Percentiles rank a stretch among this genome's conserved stretches.
These are phyloP conservation scores for Arctium lappa DNA, from an alignment of 129 eudicot genomes.

Conservation along the genomic window DNA sequence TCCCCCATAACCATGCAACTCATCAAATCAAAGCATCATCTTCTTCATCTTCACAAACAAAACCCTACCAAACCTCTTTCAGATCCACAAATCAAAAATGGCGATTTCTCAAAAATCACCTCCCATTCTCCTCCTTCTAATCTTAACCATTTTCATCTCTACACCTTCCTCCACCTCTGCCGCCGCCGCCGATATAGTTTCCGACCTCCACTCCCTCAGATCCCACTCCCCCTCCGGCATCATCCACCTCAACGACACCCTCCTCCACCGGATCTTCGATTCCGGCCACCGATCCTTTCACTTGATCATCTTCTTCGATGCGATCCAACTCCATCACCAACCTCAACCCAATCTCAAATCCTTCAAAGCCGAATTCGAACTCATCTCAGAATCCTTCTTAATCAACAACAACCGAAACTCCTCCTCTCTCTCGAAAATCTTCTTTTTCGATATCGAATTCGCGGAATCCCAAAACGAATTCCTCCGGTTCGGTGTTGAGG, in stretches of 20 bases:
- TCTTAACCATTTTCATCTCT: conserved; percentile 14
- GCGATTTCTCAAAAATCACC: conserved; percentile 25
- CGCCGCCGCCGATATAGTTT: conserved; percentile 7
- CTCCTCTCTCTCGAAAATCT: conserved; percentile 6
- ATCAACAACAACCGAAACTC: conserved; percentile 32
- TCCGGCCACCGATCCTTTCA: conserved; percentile 54
- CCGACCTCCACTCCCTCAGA: conserved; percentile 56
- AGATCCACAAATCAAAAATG: conserved; percentile 48
- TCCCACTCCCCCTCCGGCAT: conserved; percentile 56
- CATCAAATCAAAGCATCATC: neutral
- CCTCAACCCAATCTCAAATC: conserved; percentile 63
- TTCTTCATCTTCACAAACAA: neutral
- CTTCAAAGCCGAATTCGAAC: conserved; percentile 25
- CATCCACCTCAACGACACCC: conserved; percentile 61
- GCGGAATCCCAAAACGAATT: conserved; percentile 39
- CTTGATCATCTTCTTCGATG: conserved; percentile 82
- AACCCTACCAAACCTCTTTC: neutral
- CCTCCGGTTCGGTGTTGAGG: conserved; percentile 46
- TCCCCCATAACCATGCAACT: conserved; percentile 12
- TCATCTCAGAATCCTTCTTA: conserved; percentile 30
- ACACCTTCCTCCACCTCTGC: neutral
- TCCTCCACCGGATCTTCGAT: conserved; percentile 53
- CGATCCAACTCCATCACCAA: conserved; percentile 49
- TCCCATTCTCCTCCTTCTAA: neutral
- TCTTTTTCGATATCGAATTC: conserved; percentile 31